These are phyloP conservation scores for Leishmania arabica DNA, from an alignment of 208 protist genomes.

Conservation along the genomic window DNA sequence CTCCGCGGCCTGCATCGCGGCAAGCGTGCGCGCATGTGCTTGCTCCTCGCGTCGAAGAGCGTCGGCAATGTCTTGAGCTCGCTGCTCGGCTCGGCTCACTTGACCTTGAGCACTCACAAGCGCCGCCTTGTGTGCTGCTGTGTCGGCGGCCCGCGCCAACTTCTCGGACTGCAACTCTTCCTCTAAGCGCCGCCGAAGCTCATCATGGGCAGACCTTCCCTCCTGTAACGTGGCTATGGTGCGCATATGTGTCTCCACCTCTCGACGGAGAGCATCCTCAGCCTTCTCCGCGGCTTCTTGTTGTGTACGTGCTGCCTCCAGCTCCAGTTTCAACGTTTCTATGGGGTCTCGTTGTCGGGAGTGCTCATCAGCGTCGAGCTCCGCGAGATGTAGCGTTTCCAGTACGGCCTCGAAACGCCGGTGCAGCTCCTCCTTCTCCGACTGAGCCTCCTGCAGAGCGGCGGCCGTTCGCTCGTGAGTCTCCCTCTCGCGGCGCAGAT, in stretches of 20 bases:
- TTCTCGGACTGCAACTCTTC: conserved; percentile 6
- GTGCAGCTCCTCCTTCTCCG: conserved; percentile 7
- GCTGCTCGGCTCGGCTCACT: conserved; percentile 2
- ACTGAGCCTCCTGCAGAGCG: neutral
- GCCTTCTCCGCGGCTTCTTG: neutral
- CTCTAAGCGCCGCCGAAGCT: neutral
- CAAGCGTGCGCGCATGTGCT: conserved; percentile 13
- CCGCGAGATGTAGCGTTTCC: neutral
- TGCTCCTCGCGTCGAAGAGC: conserved; percentile 10
- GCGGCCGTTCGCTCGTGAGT: too few relatives aligned
- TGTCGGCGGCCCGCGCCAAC: neutral
- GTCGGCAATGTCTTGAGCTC: neutral
- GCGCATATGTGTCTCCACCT: neutral
- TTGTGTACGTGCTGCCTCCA: neutral
- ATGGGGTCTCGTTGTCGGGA: neutral
- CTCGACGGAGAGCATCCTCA: neutral
- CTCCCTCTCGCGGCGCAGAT: neutral
- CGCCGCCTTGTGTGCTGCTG: neutral
- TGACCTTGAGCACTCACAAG: neutral
- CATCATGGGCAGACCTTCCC: neutral
- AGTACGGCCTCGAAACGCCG: neutral
- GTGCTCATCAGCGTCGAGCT: neutral
- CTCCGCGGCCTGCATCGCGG: conserved; percentile 12
- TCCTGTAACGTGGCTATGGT: conserved; percentile 1
- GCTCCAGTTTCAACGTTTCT: conserved; percentile 4